Conservation (phyloP, 441 rosid genomes). For the Croton setiger region DNA sequence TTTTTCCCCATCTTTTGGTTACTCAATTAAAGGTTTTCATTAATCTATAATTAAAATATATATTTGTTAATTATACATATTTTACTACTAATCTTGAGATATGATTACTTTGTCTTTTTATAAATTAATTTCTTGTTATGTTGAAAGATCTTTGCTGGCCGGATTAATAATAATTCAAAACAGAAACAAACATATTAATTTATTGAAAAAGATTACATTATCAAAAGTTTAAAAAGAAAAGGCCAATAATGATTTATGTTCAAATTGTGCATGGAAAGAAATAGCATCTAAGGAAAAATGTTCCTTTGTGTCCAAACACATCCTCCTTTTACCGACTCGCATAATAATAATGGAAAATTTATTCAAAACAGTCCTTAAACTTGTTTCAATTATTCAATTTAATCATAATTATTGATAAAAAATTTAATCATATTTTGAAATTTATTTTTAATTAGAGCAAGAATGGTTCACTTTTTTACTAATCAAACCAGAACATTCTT, state of each 20-base stretch:
- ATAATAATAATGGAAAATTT: not conserved
- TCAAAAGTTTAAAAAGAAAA: constrained; percentile 27
- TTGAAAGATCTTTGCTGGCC: not conserved
- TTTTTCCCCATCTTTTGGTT: not conserved
- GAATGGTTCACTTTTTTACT: too few relatives aligned
- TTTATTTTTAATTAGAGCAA: too few relatives aligned
- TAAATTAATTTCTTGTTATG: not conserved
- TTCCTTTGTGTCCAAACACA: constrained; percentile 3
- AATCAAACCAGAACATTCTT: too few relatives aligned
- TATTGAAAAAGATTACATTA: constrained; percentile 18
- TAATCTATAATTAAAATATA: constrained; percentile 8
- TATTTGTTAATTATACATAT: not conserved
- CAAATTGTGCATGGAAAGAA: constrained; percentile 23
- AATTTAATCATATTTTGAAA: too few relatives aligned
- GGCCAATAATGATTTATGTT: constrained; percentile 33
- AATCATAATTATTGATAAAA: too few relatives aligned
- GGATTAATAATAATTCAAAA: constrained; percentile 12
- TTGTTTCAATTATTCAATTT: too few relatives aligned
- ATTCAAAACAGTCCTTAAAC: too few relatives aligned
- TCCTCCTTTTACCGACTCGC: not conserved
- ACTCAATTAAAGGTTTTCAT: constrained; percentile 7
- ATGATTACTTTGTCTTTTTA: not conserved
- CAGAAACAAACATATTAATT: constrained; percentile 27
- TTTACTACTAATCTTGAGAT: constrained; percentile 1
- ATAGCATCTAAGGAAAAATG: constrained; percentile 34